phyloP scores from a whole-genome alignment of 441 rosid species.

The Capsella rubella region DNA sequence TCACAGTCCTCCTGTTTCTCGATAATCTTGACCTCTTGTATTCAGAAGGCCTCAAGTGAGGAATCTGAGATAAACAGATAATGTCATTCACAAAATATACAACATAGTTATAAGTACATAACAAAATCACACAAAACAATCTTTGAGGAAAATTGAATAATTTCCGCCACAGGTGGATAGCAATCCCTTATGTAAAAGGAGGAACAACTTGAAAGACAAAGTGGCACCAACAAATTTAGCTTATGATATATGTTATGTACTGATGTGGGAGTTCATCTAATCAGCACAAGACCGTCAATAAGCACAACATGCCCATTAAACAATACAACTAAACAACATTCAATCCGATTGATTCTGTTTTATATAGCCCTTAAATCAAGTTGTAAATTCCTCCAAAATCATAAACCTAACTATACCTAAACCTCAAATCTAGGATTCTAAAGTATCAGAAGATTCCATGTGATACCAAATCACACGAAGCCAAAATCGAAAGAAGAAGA shows the following conservation, averaged over 20 bases:
- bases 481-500: constrained; percentile 12
- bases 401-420: not conserved
- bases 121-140: not conserved
- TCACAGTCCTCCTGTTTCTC: constrained; percentile 63
- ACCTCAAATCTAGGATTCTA: not conserved
- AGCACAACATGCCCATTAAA: constrained; percentile 28
- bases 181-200: constrained; percentile 28
- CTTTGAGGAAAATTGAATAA: not conserved
- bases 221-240: constrained; percentile 38
- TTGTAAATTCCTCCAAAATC: not conserved
- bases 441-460: not conserved
- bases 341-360: not conserved
- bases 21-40: constrained; percentile 67
- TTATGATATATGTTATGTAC: constrained; percentile 59
- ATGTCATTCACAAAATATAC: not conserved
- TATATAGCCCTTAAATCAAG: not conserved
- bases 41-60: constrained; percentile 68
- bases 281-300: constrained; percentile 51
- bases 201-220: constrained; percentile 49
- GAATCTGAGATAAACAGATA: constrained; percentile 50
- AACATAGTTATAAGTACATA: not conserved
- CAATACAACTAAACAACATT: not conserved
- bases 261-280: constrained; percentile 36
- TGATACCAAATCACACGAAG: not conserved
- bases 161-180: constrained; percentile 45